Base-by-base conservation (phyloP, 2,329 filamentous ascomycete species). In the Teratosphaeria zuluensis region DNA sequence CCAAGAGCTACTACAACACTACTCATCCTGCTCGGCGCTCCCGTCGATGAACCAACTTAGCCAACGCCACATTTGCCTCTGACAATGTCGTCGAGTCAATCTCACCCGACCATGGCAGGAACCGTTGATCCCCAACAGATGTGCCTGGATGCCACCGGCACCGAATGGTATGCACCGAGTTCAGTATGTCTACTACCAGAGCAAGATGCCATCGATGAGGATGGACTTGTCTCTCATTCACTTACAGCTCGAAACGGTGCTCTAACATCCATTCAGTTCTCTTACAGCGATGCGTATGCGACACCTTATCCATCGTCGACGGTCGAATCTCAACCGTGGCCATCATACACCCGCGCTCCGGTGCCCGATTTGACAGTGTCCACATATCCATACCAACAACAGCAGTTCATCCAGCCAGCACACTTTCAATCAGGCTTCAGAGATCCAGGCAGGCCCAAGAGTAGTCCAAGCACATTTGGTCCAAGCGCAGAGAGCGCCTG, bases 401-500 rank as follows among this genome's bases (percentile, higher is more conserved):
- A 62, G 48, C 62, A 63, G 31, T 62, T 60, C 57, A 56, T 56
- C 52, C 60, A 61, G 32, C 64, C 58, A 59, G 58, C n/a, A 56
- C 51, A 30, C 51, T 28, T 59, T 9, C 54, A 54, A 51, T 35
- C 60, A 31, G 61, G 62, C 33, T 59, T 62, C 57, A 64, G 63
- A 53, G 64, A 72, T 16, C 72, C 72, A 4, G 64, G 68, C 38
- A 66, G 75, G 11, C 72, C 76, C 38, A 70, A 71, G 56, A 78
- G 75, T 62, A 77, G 73, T 60, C 75, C 75, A n/a, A 75, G 73
- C 58, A 72, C 71, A 1, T 73, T 77, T 55, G 73, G 73, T 32
- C 73, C 76, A 1, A 70, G 68, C 11, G 65, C 69, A 32, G 73
- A 75, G 7, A 65, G 67, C 11, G 60, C 69, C 7, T 78, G 76